These are phyloP conservation scores for Elongisporangium senticosum DNA, from an alignment of 352 stramenopile species.

Conservation along the genomic window DNA sequence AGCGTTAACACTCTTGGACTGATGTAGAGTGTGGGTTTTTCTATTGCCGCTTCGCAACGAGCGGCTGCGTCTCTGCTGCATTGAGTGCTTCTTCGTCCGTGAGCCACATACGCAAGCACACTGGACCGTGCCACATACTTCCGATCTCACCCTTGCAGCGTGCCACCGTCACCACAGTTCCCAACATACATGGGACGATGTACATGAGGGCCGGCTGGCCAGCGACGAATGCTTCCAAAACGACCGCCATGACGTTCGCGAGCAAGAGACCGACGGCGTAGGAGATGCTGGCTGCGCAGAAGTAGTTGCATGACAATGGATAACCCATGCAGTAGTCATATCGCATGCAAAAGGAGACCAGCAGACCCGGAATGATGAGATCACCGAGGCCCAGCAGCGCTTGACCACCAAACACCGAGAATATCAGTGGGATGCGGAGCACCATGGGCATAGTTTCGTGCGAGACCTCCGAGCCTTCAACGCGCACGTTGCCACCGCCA, in stretches of 20 bases:
- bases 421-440: slow-evolving; percentile 86
- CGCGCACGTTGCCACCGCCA: slow-evolving; percentile 26
- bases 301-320: slow-evolving; percentile 69
- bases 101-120: slow-evolving; percentile 26
- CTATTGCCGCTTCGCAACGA: slow-evolving; percentile 2
- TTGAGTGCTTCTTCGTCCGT: neutral
- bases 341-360: slow-evolving; percentile 88
- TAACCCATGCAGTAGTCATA: slow-evolving; percentile 81
- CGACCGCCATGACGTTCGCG: slow-evolving; percentile 90
- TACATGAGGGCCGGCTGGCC: slow-evolving; percentile 95
- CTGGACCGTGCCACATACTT: slow-evolving; percentile 71
- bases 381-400: slow-evolving; percentile 92
- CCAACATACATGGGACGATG: slow-evolving; percentile 88
- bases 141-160: slow-evolving; percentile 46
- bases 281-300: slow-evolving; percentile 42
- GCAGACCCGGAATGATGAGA: slow-evolving; percentile 90
- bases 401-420: slow-evolving; percentile 84
- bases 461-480: slow-evolving; percentile 9
- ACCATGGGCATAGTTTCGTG: slow-evolving; percentile 43
- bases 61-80: slow-evolving; percentile 5
- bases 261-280: slow-evolving; percentile 90
- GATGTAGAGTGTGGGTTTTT: neutral
- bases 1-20: neutral
- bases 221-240: slow-evolving; percentile 77
- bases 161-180: slow-evolving; percentile 50